Evolutionary conservation across 371 early-diverging fungal species (phyloP), one percentile per base, ranked within the genome.

Genomic region (Mucor saturninus): DNA sequence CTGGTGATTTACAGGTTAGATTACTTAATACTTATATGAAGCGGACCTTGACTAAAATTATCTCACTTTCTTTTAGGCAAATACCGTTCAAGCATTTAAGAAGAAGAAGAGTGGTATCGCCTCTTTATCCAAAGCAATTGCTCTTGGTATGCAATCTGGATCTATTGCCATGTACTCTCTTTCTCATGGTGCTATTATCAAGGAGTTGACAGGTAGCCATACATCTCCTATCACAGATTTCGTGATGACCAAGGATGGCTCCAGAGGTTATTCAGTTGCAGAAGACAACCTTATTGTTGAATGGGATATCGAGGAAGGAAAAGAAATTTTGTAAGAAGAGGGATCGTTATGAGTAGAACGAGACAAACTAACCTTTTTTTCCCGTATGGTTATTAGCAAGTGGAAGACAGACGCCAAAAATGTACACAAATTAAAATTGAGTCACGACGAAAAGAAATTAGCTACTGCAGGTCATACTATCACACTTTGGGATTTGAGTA

Each of bases 191-290:
- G 69, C 68, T 4, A 73, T 90, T 31, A 63, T 86, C 38, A 77
- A 80, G 49, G 80, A 80, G 6, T 69, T 92, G 39, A 15, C 59
- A 15, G 83, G 85, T 60, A 54, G 73, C 39, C 91, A 91, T 68
- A 83, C 86, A n/a, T 78, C 80, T 49, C 77, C 86, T 26, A 83
- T 93, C 14, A 79, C 80, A 30, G 91, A 90, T 68, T 87, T 93
- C 65, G 81, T 82, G 14, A 83, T 92, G 67, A 81, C 80, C 21
- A 77, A 73, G 52, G 82, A 80, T 55, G 86, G 86, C 15, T 76
- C 74, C 11, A 74, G 75, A 39, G 91, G 86, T 21, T 91, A 82
- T 64, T 91, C 91, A 11, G 77, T 85, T 32, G 83, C 84, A 37
- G 84, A 86, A 57, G 91, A 93, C 63, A 84, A 84, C 38, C 59